phyloP scores from a whole-genome alignment of 2,329 filamentous ascomycete genomes.

The Colletotrichum somersetense region DNA sequence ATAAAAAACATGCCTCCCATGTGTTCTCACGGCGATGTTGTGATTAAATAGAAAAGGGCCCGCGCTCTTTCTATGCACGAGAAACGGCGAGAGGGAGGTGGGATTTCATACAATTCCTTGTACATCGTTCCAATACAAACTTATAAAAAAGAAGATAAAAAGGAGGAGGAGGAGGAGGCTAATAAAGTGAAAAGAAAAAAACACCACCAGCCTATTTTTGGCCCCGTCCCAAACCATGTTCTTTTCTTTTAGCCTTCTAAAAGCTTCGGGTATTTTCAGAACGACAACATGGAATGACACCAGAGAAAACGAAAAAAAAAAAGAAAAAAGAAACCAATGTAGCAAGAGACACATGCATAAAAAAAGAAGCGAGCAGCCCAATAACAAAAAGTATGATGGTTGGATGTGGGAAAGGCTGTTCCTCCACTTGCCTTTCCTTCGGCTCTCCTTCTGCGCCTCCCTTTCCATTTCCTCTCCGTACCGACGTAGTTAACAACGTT shows the following conservation, averaged over 20 bases:
- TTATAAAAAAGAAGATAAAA: slow-evolving; percentile 13
- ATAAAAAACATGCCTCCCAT: not conserved
- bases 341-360: slow-evolving; percentile 4
- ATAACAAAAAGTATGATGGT: slow-evolving; percentile 9
- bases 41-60: not conserved
- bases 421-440: slow-evolving; percentile 1
- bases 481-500: slow-evolving; percentile 34
- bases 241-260: slow-evolving; percentile 38
- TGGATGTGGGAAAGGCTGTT: slow-evolving; percentile 16
- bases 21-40: slow-evolving; percentile 9
- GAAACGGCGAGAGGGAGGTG: not conserved
- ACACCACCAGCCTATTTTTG: slow-evolving; percentile 12
- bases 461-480: slow-evolving; percentile 8
- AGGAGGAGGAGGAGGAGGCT: not conserved
- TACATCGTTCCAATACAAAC: slow-evolving; percentile 41
- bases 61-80: not conserved
- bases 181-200: slow-evolving; percentile 15
- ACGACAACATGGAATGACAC: slow-evolving; percentile 33
- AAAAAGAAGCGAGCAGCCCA: slow-evolving; percentile 9
- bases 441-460: not conserved
- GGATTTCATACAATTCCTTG: slow-evolving; percentile 33
- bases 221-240: slow-evolving; percentile 31
- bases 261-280: slow-evolving; percentile 44
- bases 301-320: slow-evolving; percentile 10
- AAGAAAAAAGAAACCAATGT: not conserved